These are phyloP conservation scores for Perkinsus marinus DNA, from an alignment of 169 alveolate species.

Conservation along the genomic window DNA sequence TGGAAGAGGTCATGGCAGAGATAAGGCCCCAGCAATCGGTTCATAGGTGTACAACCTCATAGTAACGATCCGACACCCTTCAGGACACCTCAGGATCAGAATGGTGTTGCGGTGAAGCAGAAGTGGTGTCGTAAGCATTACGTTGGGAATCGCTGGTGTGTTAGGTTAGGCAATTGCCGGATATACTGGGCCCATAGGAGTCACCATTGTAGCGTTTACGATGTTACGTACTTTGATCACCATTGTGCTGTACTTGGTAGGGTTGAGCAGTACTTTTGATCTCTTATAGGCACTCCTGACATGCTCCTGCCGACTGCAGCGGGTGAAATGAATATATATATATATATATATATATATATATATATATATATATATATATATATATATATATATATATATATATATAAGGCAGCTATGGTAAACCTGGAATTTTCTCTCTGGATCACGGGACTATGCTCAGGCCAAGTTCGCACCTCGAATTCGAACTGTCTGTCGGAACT, in stretches of 20 bases:
- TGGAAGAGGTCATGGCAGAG: background rate
- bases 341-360: too few relatives aligned
- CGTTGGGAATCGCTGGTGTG: background rate
- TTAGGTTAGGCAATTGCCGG: background rate
- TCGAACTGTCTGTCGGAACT: background rate
- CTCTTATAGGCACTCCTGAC: too few relatives aligned
- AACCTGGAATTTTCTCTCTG: too few relatives aligned
- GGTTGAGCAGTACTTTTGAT: too few relatives aligned
- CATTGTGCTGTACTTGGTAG: slow-evolving; percentile 55
- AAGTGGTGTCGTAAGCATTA: slow-evolving; percentile 1
- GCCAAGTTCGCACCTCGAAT: background rate
- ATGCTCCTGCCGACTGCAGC: too few relatives aligned
- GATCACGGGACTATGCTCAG: too few relatives aligned
- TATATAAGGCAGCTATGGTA: too few relatives aligned
- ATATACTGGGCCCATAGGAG: slow-evolving; percentile 69
- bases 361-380: too few relatives aligned
- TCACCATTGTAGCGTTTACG: slow-evolving; percentile 83
- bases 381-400: too few relatives aligned
- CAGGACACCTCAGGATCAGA: background rate
- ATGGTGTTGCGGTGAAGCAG: background rate
- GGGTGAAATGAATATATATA: too few relatives aligned
- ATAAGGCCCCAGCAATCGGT: background rate
- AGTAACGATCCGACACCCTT: too few relatives aligned
- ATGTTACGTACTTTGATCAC: slow-evolving; percentile 79
- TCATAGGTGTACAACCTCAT: background rate